Percentiles rank a stretch among this genome's conserved stretches.
phyloP scores from a whole-genome alignment of 371 early-diverging fungal species.

The Mortierella sp. region DNA sequence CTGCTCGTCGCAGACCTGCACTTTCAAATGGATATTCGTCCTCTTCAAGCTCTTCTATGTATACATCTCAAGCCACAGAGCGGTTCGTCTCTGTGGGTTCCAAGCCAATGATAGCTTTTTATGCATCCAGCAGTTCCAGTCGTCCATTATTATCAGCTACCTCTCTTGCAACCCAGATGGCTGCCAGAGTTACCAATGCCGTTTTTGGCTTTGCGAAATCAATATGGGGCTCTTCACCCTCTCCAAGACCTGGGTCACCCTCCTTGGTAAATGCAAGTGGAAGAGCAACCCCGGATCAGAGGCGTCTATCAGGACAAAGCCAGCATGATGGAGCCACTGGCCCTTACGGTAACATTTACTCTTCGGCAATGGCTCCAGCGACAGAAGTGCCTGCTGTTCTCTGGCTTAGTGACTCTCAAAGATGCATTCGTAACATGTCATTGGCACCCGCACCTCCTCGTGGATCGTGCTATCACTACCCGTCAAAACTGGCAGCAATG shows the following conservation, averaged over 20 bases:
- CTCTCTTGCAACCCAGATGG: conserved; percentile 70
- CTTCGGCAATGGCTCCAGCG: conserved; percentile 66
- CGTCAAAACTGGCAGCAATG: conserved; percentile 66
- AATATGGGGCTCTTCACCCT: conserved; percentile 62
- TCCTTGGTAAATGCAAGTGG: conserved; percentile 48
- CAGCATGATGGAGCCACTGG: conserved; percentile 40
- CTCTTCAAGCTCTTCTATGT: conserved; percentile 47
- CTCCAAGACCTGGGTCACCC: conserved; percentile 55
- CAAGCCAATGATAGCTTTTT: conserved; percentile 71
- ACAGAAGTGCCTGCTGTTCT: conserved; percentile 64
- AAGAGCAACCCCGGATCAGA: conserved; percentile 29
- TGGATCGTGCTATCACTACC: conserved; percentile 58
- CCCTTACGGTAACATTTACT: conserved; percentile 40
- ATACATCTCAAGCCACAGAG: conserved; percentile 64
- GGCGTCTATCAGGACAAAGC: conserved; percentile 39
- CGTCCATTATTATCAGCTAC: conserved; percentile 69
- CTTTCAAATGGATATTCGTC: conserved; percentile 45
- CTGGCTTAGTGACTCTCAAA: conserved; percentile 60
- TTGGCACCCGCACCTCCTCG: conserved; percentile 63
- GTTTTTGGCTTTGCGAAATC: conserved; percentile 74
- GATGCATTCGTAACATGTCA: conserved; percentile 65
- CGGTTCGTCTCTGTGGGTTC: conserved; percentile 70
- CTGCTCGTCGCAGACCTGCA: conserved; percentile 45
- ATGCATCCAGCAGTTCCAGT: conserved; percentile 66
- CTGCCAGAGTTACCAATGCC: conserved; percentile 68